A percentile compares a stretch with the other conserved stretches of the same genome.
Evolutionary conservation across 2,329 filamentous ascomycete genomes (phyloP).

Genomic region (Ophiostoma pallidulum): DNA sequence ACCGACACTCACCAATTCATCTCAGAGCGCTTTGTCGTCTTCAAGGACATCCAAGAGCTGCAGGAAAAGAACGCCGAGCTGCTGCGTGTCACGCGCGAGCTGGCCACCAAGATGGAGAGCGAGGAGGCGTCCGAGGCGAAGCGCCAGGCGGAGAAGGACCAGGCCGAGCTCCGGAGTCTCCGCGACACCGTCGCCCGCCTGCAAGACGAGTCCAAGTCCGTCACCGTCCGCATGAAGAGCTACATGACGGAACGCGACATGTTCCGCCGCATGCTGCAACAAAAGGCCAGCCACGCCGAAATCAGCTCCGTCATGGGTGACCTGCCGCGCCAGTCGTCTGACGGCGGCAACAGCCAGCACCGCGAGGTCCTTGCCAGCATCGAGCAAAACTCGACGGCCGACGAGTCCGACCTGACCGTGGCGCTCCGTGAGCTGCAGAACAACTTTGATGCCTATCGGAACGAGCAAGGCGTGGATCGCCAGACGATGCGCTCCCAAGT

Average conservation of each 20-base stretch:
- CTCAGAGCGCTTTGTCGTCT: constrained; percentile 78
- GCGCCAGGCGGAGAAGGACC: constrained; percentile 52
- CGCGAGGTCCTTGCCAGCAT: constrained; percentile 49
- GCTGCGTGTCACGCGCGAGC: constrained; percentile 68
- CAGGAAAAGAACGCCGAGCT: constrained; percentile 83
- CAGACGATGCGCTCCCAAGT: constrained; percentile 77
- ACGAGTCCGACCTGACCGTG: constrained; percentile 61
- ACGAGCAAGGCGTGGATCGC: constrained; percentile 74
- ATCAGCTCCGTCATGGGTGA: constrained; percentile 57
- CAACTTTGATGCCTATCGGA: constrained; percentile 82
- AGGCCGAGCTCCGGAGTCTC: constrained; percentile 59
- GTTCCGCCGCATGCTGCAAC: constrained; percentile 88
- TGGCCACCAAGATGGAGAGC: constrained; percentile 84
- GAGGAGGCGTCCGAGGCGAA: constrained; percentile 68
- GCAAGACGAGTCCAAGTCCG: constrained; percentile 74
- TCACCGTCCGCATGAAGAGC: constrained; percentile 77
- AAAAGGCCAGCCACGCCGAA: constrained; percentile 52
- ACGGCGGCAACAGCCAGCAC: constrained; percentile 38
- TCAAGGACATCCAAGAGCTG: constrained; percentile 74
- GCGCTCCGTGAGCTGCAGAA: constrained; percentile 79
- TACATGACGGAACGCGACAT: constrained; percentile 95
- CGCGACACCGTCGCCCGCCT: constrained; percentile 31
- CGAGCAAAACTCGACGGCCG: constrained; percentile 41
- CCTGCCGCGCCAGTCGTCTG: constrained; percentile 44
- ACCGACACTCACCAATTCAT: constrained; percentile 85